Evolutionary conservation across 2,329 filamentous ascomycete species (phyloP).

Genomic region (Metarhizium anisopliae): DNA sequence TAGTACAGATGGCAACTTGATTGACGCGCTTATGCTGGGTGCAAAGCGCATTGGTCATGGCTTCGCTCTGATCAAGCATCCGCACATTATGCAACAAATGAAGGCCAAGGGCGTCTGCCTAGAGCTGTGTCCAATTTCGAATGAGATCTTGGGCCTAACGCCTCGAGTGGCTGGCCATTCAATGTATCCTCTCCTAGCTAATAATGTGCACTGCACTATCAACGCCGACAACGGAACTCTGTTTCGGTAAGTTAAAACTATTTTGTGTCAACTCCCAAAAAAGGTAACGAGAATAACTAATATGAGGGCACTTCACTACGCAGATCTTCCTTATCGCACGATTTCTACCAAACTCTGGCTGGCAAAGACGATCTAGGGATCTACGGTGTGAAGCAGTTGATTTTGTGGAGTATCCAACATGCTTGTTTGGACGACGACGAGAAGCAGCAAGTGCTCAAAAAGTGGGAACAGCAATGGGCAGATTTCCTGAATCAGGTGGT

Average conservation of each 20-base stretch:
- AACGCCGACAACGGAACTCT: conserved; percentile 69
- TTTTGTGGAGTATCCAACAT: conserved; percentile 54
- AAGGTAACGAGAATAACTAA: neutral
- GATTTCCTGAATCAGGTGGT: conserved; percentile 47
- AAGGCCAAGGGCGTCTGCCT: conserved; percentile 55
- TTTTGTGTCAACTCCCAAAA: no score
- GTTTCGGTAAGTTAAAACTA: conserved; percentile 45
- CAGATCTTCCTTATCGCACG: conserved; percentile 63
- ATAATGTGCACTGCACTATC: conserved; percentile 63
- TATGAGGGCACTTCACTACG: neutral
- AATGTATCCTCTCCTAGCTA: conserved; percentile 60
- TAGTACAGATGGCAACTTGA: conserved; percentile 57
- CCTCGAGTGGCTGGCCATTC: conserved; percentile 56
- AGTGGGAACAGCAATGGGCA: conserved; percentile 50
- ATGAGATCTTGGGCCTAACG: conserved; percentile 64
- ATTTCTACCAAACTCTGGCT: conserved; percentile 70
- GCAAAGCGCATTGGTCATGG: conserved; percentile 67
- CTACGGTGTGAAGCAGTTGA: conserved; percentile 62
- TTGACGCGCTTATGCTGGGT: conserved; percentile 57
- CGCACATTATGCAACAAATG: conserved; percentile 57
- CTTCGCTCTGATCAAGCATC: conserved; percentile 59
- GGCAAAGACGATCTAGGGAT: conserved; percentile 59
- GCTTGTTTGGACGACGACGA: conserved; percentile 41
- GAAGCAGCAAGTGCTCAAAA: conserved; percentile 21
- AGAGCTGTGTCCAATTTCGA: conserved; percentile 71